Base-by-base conservation (phyloP, 2,329 filamentous ascomycete species). In the Pseudocercospora fijiensis region DNA sequence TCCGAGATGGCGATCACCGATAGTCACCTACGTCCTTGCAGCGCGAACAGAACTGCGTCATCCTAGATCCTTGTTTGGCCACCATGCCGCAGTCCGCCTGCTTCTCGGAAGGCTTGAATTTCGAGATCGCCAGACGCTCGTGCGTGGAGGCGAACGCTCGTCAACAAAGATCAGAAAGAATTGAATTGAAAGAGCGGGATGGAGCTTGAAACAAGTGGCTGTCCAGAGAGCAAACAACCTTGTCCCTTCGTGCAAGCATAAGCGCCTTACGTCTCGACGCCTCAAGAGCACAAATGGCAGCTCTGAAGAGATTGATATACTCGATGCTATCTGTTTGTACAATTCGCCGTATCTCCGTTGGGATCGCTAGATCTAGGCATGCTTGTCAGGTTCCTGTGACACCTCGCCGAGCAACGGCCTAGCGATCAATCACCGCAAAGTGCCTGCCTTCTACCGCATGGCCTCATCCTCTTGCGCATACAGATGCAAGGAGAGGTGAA, bases 341-440 rank as follows among this genome's bases (percentile, higher is more conserved):
- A 33, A 57, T 22, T 24, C 11, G 55, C 55, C 55, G 33, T 57
- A 43, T 41, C 55, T 57, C 33, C 28, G 55, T 43, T 24, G 9
- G 18, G 20, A 10, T 11, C 55, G 26, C 22, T 53, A 53, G 49
- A 57, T 43, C 28, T 57, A 16, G n/a, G 49, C n/a, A 26, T 30
- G 27, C 53, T 27, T 52, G 22, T 52, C 47, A 22, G 20, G 20
- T 41, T 20, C 24, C 27, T 28, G 52, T 57, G 28, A n/a, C 28
- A 57, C 26, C 55, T 20, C 37, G 55, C 55, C 55, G 55, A 43
- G 55, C 30, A 57, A 57, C 26, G 18, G 45, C 55, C 55, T 43
- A 43, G 55, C 55, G 55, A 57, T 28, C 55, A 18, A 26, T 41
- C 26, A 45, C 33, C 24, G 37, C 55, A 57, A 57, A 20, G 55